Evolutionary conservation across 2,329 filamentous ascomycete genomes (phyloP).

Genomic region (Xylariomycetidae sp.): DNA sequence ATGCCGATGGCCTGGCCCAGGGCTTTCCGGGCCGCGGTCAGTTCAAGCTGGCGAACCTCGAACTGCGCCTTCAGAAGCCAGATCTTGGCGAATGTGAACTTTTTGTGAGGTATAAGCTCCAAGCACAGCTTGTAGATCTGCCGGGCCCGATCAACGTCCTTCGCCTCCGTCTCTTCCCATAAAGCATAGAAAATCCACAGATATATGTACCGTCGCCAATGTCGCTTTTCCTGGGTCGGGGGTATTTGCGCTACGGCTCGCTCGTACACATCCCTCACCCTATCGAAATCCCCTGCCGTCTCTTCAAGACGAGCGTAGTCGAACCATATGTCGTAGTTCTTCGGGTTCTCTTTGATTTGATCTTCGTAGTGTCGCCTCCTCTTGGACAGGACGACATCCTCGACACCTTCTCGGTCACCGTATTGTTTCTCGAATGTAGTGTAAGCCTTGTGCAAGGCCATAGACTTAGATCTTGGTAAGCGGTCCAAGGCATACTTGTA

Average conservation of each 20-base stretch:
- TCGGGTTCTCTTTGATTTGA: conserved; percentile 85
- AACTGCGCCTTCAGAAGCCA: conserved; percentile 94
- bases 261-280: conserved; percentile 89
- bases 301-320: conserved; percentile 92
- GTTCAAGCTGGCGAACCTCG: conserved; percentile 79
- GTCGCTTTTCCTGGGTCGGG: conserved; percentile 90
- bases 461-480: conserved; percentile 79
- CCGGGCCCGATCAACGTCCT: conserved; percentile 69
- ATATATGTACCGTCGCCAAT: conserved; percentile 97
- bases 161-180: conserved; percentile 85
- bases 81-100: conserved; percentile 94
- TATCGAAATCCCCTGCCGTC: conserved; percentile 71
- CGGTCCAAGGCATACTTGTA: conserved; percentile 96
- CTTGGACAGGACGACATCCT: conserved; percentile 94
- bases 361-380: conserved; percentile 90
- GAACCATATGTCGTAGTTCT: conserved; percentile 97
- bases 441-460: conserved; percentile 83
- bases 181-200: conserved; percentile 96
- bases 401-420: conserved; percentile 85
- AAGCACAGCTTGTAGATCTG: conserved; percentile 90
- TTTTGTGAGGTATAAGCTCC: conserved; percentile 85
- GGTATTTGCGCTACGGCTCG: conserved; percentile 92
- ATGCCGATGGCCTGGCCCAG: conserved; percentile 86
- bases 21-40: conserved; percentile 77
- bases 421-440: conserved; percentile 98